phyloP scores from a whole-genome alignment of 176 grass and related monocot species.

The Aegilops tauschii region DNA sequence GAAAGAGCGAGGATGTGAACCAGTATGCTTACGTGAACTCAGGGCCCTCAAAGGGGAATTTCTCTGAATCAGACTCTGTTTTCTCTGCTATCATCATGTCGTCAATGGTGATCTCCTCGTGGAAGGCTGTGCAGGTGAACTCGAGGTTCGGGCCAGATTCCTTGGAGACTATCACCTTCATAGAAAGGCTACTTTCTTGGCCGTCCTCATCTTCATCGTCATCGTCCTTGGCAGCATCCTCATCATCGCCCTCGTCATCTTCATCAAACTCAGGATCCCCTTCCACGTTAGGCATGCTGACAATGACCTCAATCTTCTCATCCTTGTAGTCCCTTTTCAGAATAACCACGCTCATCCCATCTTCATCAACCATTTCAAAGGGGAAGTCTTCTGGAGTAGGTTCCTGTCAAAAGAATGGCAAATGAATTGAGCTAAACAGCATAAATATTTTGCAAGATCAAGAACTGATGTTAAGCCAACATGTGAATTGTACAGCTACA shows the following conservation, averaged over 20 bases:
- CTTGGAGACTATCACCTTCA: conserved; percentile 76
- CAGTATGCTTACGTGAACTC: conserved; percentile 64
- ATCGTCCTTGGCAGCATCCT: conserved; percentile 26
- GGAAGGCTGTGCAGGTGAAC: conserved; percentile 79
- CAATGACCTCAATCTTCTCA: conserved; percentile 71
- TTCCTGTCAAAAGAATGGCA: conserved; percentile 32
- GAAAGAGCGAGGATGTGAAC: neutral
- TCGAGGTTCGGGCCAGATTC: conserved; percentile 57
- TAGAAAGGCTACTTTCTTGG: conserved; percentile 52
- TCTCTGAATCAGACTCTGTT: conserved; percentile 31
- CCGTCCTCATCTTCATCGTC: conserved; percentile 31
- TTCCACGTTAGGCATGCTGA: conserved; percentile 84
- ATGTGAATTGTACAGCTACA: neutral
- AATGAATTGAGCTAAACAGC: neutral
- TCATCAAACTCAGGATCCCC: conserved; percentile 53
- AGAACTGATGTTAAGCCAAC: neutral
- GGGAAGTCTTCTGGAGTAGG: conserved; percentile 67
- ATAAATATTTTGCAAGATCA: neutral
- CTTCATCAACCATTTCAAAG: conserved; percentile 77
- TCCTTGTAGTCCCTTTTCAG: conserved; percentile 68
- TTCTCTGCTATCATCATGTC: conserved; percentile 67
- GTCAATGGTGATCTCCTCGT: conserved; percentile 78
- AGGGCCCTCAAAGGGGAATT: conserved; percentile 78
- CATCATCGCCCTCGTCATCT: conserved; percentile 20
- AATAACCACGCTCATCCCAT: conserved; percentile 65